These are phyloP conservation scores for Penicillium italicum DNA, from an alignment of 2,329 filamentous ascomycete genomes.

Conservation along the genomic window DNA sequence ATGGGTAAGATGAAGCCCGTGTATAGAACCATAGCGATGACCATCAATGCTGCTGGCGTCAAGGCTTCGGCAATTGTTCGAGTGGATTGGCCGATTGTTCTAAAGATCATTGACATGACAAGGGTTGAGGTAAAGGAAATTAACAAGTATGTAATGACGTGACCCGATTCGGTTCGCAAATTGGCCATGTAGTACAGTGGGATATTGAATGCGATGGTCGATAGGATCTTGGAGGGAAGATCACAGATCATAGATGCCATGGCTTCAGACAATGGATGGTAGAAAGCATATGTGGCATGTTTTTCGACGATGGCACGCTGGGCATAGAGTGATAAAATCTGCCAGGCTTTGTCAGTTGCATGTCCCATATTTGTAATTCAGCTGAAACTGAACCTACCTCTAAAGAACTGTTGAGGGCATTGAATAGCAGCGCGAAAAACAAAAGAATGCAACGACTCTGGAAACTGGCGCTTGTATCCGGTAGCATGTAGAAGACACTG, in stretches of 20 bases:
- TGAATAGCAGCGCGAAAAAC: neutral
- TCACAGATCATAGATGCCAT: neutral
- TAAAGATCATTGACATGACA: constrained; percentile 57
- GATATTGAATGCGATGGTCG: neutral
- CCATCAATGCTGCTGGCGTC: constrained; percentile 51
- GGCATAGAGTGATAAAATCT: neutral
- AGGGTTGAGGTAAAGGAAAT: constrained; percentile 36
- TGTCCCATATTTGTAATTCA: neutral
- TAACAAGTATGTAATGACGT: neutral
- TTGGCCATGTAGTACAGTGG: neutral
- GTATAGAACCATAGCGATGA: constrained; percentile 60
- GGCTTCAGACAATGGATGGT: constrained; percentile 65
- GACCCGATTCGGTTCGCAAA: neutral
- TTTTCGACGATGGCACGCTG: constrained; percentile 81
- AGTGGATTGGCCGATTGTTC: constrained; percentile 57
- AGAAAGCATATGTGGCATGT: constrained; percentile 80
- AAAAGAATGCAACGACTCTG: neutral
- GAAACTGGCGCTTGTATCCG: neutral
- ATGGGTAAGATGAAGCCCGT: constrained; percentile 63
- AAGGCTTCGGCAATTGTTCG: constrained; percentile 62
- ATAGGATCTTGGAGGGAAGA: neutral
- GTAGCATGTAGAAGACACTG: neutral
- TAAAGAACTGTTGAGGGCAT: neutral
- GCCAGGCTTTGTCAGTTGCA: neutral
- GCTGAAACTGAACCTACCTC: neutral